Base-by-base conservation (phyloP, 495 filamentous ascomycete species). In the Aspergillus diversus region DNA sequence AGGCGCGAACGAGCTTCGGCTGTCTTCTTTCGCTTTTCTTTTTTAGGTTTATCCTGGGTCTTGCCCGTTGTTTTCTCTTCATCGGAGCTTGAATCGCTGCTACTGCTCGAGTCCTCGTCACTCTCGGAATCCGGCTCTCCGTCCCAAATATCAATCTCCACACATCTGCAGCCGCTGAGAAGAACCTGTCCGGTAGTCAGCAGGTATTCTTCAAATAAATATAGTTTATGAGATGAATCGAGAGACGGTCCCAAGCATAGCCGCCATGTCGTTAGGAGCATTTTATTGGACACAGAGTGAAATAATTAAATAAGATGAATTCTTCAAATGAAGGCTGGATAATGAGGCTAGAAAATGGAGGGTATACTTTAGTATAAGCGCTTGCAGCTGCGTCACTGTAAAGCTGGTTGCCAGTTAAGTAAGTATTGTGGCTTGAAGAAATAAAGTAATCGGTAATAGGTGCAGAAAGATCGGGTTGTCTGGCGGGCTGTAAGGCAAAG, bases 111-210 rank as follows among this genome's bases (percentile, higher is more conserved):
- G 11, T 70, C 72, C 43, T 66, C 67, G 39, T 76, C 71, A 50
- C 62, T 67, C 16, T 69, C 80, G 16, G 77, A 76, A 17, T 74
- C 74, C 6, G 72, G 59, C 46, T 92, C 86, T 12, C 93, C 94
- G 71, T 98, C 91, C 91, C 93, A 97, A 7, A 97, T 92, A 68
- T 98, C 94, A 62, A 98, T 92, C 77, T 97, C 94, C 55, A 97
- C 91, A 62, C 92, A 97, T 16, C 94, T 87, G 64, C 94, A 95
- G n/a, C 94, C 92, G 27, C 87, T 83, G 9, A 87, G 75, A 37
- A 97, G 84, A 15, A 85, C 86, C 86, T 89, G 55, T 17, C 11
- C 12, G 50, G 48, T 16, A 51, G 53, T 39, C 9, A 49, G 16
- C n/a, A 32, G 47, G 12, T 15, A 27, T 51, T 35, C 34, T 60